Evolutionary conservation across 371 early-diverging fungal species (phyloP).

Genomic region (Mortierella sp.): DNA sequence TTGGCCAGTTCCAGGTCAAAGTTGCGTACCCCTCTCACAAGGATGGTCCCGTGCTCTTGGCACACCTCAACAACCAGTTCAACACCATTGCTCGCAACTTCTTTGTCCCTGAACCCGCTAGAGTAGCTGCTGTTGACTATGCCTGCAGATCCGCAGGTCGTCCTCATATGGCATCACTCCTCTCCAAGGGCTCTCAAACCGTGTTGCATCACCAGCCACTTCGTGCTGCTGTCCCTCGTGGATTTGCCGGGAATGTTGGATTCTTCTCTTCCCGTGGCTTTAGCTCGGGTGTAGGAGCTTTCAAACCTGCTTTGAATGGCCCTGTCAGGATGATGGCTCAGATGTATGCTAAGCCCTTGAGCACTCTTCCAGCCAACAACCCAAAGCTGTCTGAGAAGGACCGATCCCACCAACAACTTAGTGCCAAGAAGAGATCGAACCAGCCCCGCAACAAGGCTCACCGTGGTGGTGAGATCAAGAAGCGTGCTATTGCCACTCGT

Average conservation of each 20-base stretch:
- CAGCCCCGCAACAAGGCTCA: constrained; percentile 21
- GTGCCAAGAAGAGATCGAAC: constrained; percentile 22
- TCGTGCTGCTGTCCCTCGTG: constrained; percentile 42
- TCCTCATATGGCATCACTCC: constrained; percentile 44
- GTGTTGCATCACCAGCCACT: constrained; percentile 45
- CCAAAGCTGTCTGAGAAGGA: constrained; percentile 35
- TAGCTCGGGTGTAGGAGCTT: constrained; percentile 21
- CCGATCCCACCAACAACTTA: background rate
- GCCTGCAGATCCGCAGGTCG: constrained; percentile 46
- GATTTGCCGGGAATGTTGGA: constrained; percentile 43
- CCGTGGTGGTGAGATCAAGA: constrained; percentile 33
- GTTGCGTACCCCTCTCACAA: constrained; percentile 31
- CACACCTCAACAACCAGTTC: constrained; percentile 32
- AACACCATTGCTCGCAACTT: constrained; percentile 28
- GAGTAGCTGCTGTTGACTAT: constrained; percentile 55
- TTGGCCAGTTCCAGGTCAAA: constrained; percentile 54
- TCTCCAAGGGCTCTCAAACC: constrained; percentile 30
- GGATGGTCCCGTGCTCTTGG: constrained; percentile 44
- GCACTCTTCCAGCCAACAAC: constrained; percentile 30
- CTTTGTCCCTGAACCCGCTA: constrained; percentile 48
- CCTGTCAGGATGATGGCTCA: constrained; percentile 54
- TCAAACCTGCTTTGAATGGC: constrained; percentile 33
- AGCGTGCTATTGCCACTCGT: constrained; percentile 13
- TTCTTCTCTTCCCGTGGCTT: constrained; percentile 48
- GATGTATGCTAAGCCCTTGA: constrained; percentile 54